Evolutionary conservation across 257 asterid species (phyloP), one percentile per base, ranked within the genome.

Genomic region (Penstemon eatonii): DNA sequence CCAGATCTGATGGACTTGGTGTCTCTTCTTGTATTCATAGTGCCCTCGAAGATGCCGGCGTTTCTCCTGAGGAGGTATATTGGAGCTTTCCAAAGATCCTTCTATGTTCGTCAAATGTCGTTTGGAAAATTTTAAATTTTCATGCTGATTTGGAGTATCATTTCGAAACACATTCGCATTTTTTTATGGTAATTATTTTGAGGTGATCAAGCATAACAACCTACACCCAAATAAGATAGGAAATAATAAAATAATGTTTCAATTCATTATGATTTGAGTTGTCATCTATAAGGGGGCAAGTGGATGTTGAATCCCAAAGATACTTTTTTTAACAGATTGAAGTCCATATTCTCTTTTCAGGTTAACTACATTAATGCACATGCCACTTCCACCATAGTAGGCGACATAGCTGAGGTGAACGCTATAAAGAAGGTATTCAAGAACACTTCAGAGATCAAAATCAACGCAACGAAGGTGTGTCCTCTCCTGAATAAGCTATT

Each of bases 1-100:
- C 97, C n/a, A 83, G 98, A 73, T 78, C 97, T 46, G 98, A 93
- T 78, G 98, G 98, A 55, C 95, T 93, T 71, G 96, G 98, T 72
- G 98, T 90, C 41, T 93, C 98, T 68, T 85, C 98, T 47, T 93
- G 98, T 63, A 93, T 93, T 76, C 82, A 66, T 15, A 77, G 82
- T 57, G 82, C 89, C 83, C 95, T 93, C 53, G 84, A 77, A 73
- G 96, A 93, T 83, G 93, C 94, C 72, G 96, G 98, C 53, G 94
- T 90, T 56, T 90, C 98, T 55, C 84, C 89, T 39, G 97, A 93
- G 74, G 98, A 93, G 98, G 98, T 88, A 45, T 38, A 40, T 67
- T 25, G 33, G 33, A 25, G 2, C 19, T 54, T 18, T 54, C 8
- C 10, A 39, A 59, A n/a, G 37, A 13, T 11, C 38, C 2, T 37